Evolutionary conservation across 2,329 filamentous ascomycete genomes (phyloP), one percentile per base, ranked within the genome.

Genomic region (Aspergillus intermedius): DNA sequence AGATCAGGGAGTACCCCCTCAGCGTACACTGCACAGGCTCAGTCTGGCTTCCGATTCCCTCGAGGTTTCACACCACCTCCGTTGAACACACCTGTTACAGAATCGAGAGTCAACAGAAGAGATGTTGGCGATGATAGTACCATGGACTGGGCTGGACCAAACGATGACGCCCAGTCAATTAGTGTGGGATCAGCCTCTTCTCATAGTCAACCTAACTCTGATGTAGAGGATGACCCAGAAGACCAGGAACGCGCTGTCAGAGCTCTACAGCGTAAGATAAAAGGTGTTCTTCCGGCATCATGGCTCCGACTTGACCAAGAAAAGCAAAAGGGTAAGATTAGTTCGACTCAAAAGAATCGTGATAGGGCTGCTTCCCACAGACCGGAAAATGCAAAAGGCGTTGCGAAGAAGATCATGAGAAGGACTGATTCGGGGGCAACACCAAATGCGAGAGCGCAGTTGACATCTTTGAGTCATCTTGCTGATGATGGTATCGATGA

Each of bases 251-350:
- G 51, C 39, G 58, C 61, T 44, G 56, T 74, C 9, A 60, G 62
- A 51, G 56, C 51, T 22, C 54, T 70, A 10, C 65, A 70, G 43
- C 69, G 71, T 23, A 68, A 56, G 45, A 75, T 74, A 10, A 70
- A 71, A 50, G 74, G 74, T 22, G 74, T 77, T 21, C 62, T 77
- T 21, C 74, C 74, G 15, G 74, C 74, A 5, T 77, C 74, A 21
- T 76, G 71, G 69, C 52, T 72, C 21, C 64, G 70, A 45, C 60
- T 75, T 43, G 64, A 74, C 53, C 61, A 64, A 43, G 64, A 67
- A 49, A 61, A 62, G 32, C 64, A 64, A n/a, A 57, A 51, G 50
- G 57, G 56, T 23, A 57, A 47, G 51, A 53, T 51, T 10, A 57
- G 46, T 47, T 43, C 44, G 15, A 52, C 46, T 2, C 57, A 60